Conservation (phyloP, 441 rosid species). For the Syzygium malaccense region DNA sequence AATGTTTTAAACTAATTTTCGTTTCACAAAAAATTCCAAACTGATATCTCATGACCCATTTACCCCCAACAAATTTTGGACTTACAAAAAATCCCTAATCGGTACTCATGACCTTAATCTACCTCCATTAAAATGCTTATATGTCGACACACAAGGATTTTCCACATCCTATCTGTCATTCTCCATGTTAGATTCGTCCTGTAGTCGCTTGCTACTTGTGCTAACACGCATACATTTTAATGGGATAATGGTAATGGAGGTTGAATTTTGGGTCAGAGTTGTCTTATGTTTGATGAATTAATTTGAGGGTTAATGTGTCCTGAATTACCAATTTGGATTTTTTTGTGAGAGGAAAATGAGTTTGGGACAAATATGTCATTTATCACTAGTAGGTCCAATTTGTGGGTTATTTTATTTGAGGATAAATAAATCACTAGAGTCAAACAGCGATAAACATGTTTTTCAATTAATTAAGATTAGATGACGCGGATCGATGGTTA, state of each 20-base stretch:
- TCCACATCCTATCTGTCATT: not conserved
- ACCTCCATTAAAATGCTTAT: not conserved
- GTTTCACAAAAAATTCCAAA: not conserved
- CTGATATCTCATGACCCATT: not conserved
- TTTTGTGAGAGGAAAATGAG: not conserved
- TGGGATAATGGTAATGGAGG: not conserved
- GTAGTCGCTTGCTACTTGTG: no score
- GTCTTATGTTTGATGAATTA: no score
- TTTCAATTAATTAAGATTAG: not conserved
- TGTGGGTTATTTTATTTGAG: not conserved
- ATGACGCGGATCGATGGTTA: not conserved
- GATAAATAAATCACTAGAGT: not conserved
- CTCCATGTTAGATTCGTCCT: rapidly evolving
- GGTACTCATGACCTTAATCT: not conserved
- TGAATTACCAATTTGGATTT: not conserved
- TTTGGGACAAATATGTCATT: not conserved
- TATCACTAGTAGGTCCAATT: not conserved
- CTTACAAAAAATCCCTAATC: not conserved
- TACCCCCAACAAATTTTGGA: not conserved
- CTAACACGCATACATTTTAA: not conserved
- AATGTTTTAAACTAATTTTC: no score
- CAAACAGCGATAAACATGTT: not conserved
- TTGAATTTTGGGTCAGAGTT: no score
- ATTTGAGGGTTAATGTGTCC: no score
- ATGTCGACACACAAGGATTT: not conserved